Conservation (phyloP, 2,329 filamentous ascomycete genomes). For the Xylariaceae sp. region DNA sequence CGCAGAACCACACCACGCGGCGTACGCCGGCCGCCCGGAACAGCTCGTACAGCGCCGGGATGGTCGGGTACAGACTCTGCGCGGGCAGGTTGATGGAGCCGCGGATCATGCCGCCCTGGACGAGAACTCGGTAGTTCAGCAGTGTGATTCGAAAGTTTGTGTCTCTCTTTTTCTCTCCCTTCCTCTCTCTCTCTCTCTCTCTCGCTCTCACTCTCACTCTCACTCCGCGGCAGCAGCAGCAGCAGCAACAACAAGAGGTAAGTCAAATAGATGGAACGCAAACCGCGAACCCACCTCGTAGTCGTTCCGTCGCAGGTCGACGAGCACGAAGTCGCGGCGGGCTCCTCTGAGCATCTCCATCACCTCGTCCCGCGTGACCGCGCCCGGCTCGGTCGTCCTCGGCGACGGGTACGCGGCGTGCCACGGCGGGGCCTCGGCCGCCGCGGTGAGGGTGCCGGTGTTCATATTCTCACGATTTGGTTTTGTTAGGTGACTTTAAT, state of each 20-base stretch:
- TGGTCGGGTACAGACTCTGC: slow-evolving; percentile 35
- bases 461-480: no score
- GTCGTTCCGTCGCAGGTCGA: slow-evolving; percentile 36
- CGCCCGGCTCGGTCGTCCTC: slow-evolving; percentile 4
- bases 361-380: slow-evolving; percentile 9
- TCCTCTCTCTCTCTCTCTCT: background rate
- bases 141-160: no score
- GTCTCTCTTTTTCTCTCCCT: background rate
- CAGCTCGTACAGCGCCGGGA: slow-evolving; percentile 34
- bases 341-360: slow-evolving; percentile 5
- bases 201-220: background rate
- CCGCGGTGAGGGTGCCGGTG: no score
- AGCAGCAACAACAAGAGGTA: no score
- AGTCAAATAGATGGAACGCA: background rate
- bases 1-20: slow-evolving; percentile 41
- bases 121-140: slow-evolving; percentile 2
- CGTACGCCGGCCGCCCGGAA: slow-evolving; percentile 33
- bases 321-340: slow-evolving; percentile 24
- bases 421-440: no score
- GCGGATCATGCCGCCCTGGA: slow-evolving; percentile 47
- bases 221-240: no score
- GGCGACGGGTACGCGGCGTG: slow-evolving; percentile 8
- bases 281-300: slow-evolving; percentile 25
- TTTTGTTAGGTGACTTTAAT: no score
- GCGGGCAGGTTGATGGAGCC: slow-evolving; percentile 46